phyloP scores from a whole-genome alignment of 495 filamentous ascomycete species.

The Penicillium cosmopolitanum region DNA sequence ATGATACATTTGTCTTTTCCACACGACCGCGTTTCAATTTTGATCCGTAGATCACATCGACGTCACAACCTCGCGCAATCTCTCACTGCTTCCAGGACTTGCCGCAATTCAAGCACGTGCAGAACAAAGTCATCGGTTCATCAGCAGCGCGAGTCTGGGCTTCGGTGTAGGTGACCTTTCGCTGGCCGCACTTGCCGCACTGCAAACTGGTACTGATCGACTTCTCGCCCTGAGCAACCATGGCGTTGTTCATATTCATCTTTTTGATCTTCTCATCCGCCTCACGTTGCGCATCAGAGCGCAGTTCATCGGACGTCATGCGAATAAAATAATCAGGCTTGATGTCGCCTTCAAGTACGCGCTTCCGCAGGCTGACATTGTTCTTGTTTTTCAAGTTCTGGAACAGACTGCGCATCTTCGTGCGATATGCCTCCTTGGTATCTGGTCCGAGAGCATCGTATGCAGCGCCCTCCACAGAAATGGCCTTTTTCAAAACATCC shows the following conservation, averaged over 20 bases:
- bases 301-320: conserved; percentile 77
- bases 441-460: conserved; percentile 67
- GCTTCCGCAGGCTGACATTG: conserved; percentile 72
- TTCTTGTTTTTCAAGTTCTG: conserved; percentile 92
- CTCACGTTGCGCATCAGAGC: conserved; percentile 68
- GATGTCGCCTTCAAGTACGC: conserved; percentile 76
- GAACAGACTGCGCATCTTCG: conserved; percentile 87
- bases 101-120: conserved; percentile 55
- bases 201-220: conserved; percentile 80
- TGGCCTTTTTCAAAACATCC: conserved; percentile 66
- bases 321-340: conserved; percentile 70
- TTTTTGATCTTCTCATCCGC: conserved; percentile 71
- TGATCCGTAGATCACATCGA: no score
- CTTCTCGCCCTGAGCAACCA: conserved; percentile 62
- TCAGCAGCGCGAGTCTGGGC: conserved; percentile 95
- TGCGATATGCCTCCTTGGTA: conserved; percentile 70
- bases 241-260: conserved; percentile 92
- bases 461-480: conserved; percentile 74
- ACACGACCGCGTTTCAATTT: no score
- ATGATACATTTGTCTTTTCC: conserved; percentile 22
- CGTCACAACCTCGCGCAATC: neutral
- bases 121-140: conserved; percentile 57
- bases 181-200: conserved; percentile 88
- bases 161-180: conserved; percentile 92
- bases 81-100: conserved; percentile 54